These are phyloP conservation scores for Coriaria nepalensis DNA, from an alignment of 306 rosid species.

Conservation along the genomic window DNA sequence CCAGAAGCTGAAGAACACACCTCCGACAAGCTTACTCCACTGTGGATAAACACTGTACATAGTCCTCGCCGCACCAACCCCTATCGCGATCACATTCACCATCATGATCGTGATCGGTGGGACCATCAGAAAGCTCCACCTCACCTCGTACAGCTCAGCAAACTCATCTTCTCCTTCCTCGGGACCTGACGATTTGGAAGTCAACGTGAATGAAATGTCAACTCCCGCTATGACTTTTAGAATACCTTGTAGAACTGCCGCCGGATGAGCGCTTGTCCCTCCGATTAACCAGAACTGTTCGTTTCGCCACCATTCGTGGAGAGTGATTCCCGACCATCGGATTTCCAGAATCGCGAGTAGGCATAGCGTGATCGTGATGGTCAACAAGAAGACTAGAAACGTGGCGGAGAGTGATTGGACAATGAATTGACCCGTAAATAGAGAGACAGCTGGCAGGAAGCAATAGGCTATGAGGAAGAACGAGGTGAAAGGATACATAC, in stretches of 20 bases:
- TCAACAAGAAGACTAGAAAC: conserved; percentile 49
- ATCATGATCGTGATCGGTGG: conserved; percentile 75
- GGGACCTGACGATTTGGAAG: conserved; percentile 58
- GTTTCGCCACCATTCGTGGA: conserved; percentile 85
- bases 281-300: conserved; percentile 88
- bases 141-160: conserved; percentile 61
- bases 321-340: conserved; percentile 73
- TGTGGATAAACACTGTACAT: conserved; percentile 64
- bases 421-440: conserved; percentile 71
- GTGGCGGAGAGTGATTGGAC: conserved; percentile 53
- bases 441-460: conserved; percentile 66
- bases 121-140: conserved; percentile 82
- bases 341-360: conserved; percentile 67
- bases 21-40: conserved; percentile 77
- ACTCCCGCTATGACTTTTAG: conserved; percentile 81
- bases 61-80: conserved; percentile 65
- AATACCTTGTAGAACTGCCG: conserved; percentile 71
- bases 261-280: conserved; percentile 82
- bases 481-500: conserved; percentile 89
- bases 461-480: conserved; percentile 64
- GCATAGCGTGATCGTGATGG: conserved; percentile 62
- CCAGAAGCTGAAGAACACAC: conserved; percentile 86
- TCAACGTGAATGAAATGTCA: conserved; percentile 71
- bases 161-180: conserved; percentile 75
- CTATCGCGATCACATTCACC: conserved; percentile 74